These are phyloP conservation scores for Halophytophthora polymorphica DNA, from an alignment of 352 stramenopile species.

Conservation along the genomic window DNA sequence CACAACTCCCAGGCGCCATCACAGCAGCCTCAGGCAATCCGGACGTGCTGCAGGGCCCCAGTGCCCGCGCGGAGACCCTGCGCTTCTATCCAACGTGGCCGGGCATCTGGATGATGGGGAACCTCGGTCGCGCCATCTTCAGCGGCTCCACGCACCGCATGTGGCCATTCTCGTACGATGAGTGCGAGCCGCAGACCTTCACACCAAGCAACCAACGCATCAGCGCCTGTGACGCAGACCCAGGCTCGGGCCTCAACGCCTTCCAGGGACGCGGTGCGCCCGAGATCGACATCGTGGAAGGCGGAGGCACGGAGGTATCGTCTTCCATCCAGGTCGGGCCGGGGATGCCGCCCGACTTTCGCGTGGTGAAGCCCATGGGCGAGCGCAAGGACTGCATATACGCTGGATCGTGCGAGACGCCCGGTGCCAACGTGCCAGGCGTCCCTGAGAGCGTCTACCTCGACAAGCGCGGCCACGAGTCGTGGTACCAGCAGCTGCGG, in stretches of 20 bases:
- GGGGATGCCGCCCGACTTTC: constrained; percentile 49
- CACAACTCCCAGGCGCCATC: constrained; percentile 67
- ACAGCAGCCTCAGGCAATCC: constrained; percentile 37
- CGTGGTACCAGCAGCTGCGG: constrained; percentile 62
- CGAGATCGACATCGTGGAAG: constrained; percentile 94
- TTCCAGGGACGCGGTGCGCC: constrained; percentile 83
- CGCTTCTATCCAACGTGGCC: constrained; percentile 81
- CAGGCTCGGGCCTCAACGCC: constrained; percentile 88
- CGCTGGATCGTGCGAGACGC: constrained; percentile 34
- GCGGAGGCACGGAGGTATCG: constrained; percentile 69
- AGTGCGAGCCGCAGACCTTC: constrained; percentile 57
- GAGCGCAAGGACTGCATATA: constrained; percentile 48
- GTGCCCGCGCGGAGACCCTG: constrained; percentile 26
- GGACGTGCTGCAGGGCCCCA: constrained; percentile 30
- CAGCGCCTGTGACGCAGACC: constrained; percentile 81
- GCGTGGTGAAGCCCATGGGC: constrained; percentile 27
- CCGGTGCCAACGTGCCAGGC: constrained; percentile 41
- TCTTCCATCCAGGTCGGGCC: constrained; percentile 65
- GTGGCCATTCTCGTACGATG: constrained; percentile 93
- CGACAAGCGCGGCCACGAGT: constrained; percentile 36
- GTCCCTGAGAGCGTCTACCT: constrained; percentile 44
- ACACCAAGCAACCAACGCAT: constrained; percentile 43
- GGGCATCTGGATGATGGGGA: constrained; percentile 93
- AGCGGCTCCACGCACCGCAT: constrained; percentile 88
- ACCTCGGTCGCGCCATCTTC: constrained; percentile 92